Base-by-base conservation (phyloP, 495 filamentous ascomycete species). In the Penicillium atrosanguineum region DNA sequence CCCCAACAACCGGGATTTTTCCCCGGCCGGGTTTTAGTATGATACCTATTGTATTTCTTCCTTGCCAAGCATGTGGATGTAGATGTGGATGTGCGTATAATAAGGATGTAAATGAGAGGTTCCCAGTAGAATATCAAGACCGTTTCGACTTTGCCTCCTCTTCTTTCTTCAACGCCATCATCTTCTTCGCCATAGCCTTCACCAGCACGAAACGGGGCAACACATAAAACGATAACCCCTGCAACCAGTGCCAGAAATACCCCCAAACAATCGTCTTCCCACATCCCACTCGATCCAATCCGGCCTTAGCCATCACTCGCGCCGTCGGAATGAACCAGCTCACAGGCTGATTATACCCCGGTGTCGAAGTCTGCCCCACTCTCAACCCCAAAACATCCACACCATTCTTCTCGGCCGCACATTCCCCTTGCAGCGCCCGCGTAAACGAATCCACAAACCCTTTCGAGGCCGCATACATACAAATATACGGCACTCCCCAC, bases 11-110 rank as follows among this genome's bases (percentile, higher is more conserved):
- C 54, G 46, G 38, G 68, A 71, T 43, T 69, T 68, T 42, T 48
- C 56, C n/a, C 46, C 51, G 20, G 64, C 73, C 53, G 74, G 73
- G 8, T 74, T 67, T 48, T 77, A 72, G 64, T 62, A 25, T 42
- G 47, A 36, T 48, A 51, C 42, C 38, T 16, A 6, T 34, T 54
- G 20, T 48, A 37, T 18, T 48, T 53, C 21, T 43, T 47, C 19
- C 19, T 19, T 20, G 4, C 20, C 6, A 15, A 37, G 16, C 46
- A 8, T 46, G 9, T 61, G 47, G 46, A 57, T 45, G 9, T 61
- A 43, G 46, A 57, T 45, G 52, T 53, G 56, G 43, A 43, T 47
- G 23, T 56, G 44, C 31, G 28, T 48, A 50, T 49, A 29, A 37
- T 36, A 29, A 36, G 34, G 41, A 31, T 46, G 54, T 56, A 56